Evolutionary conservation across 2,329 filamentous ascomycete genomes (phyloP).

Genomic region (Colletotrichum tabaci): DNA sequence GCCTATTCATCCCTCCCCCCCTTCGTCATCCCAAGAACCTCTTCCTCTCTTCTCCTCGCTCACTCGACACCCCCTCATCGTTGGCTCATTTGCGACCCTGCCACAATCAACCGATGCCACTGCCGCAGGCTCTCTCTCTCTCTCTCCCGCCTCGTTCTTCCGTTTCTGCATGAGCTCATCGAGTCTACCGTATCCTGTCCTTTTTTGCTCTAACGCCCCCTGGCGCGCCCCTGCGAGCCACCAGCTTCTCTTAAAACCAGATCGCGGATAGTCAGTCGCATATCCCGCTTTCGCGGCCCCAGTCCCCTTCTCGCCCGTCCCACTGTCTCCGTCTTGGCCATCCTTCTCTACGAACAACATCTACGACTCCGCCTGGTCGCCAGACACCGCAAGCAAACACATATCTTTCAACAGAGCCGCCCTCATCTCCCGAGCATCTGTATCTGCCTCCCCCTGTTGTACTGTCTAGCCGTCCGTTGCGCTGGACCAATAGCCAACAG

Average conservation of each 20-base stretch:
- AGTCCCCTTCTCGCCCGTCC: slow-evolving; percentile 13
- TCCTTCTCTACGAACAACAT: slow-evolving; percentile 23
- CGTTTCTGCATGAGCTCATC: slow-evolving; percentile 21
- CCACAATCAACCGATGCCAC: slow-evolving; percentile 30
- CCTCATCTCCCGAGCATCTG: not conserved
- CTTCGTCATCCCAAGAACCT: slow-evolving; percentile 34
- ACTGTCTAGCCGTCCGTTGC: slow-evolving; percentile 15
- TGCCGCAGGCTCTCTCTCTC: slow-evolving; percentile 28
- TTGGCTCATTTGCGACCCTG: slow-evolving; percentile 28
- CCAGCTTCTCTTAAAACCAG: slow-evolving; percentile 21
- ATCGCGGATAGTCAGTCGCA: slow-evolving; percentile 28
- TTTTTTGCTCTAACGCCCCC: not conserved
- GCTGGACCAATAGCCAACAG: slow-evolving; percentile 7
- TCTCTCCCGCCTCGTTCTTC: slow-evolving; percentile 22
- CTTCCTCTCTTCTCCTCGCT: slow-evolving; percentile 19
- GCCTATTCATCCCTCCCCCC: slow-evolving; percentile 21
- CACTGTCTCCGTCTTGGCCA: slow-evolving; percentile 24
- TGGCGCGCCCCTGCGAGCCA: not conserved
- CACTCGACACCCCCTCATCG: slow-evolving; percentile 46
- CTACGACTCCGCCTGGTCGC: slow-evolving; percentile 21
- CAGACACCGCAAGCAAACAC: slow-evolving; percentile 13
- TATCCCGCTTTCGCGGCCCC: slow-evolving; percentile 31
- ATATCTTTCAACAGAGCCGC: slow-evolving; percentile 1
- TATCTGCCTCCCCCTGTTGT: slow-evolving; percentile 15
- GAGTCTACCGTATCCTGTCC: slow-evolving; percentile 5